Percentiles rank a stretch among this genome's conserved stretches.
phyloP scores from a whole-genome alignment of 2,329 filamentous ascomycete genomes.

The Fusarium annulatum region DNA sequence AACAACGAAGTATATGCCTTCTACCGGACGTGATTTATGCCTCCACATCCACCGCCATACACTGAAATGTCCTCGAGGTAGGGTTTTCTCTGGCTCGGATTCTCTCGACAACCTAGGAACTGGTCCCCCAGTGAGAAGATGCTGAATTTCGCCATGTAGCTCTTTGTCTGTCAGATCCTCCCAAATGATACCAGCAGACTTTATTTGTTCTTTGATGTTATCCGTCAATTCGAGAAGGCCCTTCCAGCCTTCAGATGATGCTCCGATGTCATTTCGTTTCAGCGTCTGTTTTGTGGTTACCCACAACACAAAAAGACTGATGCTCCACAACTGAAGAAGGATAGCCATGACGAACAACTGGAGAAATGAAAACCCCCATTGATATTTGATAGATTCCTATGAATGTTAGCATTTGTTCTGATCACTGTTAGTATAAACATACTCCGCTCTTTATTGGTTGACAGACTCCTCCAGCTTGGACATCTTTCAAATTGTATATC shows the following conservation, averaged over 20 bases:
- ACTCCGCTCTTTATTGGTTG: conserved; percentile 3
- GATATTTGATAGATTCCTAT: not conserved
- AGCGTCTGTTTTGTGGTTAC: not conserved
- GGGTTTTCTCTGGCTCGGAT: too few species aligned
- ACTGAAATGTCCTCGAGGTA: too few species aligned
- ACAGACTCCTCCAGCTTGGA: not conserved
- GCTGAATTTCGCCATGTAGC: not conserved
- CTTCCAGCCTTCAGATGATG: not conserved
- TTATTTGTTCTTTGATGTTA: not conserved
- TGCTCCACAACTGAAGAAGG: not conserved
- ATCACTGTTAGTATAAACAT: not conserved
- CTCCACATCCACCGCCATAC: too few species aligned
- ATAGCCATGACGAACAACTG: not conserved
- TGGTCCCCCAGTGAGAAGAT: not conserved
- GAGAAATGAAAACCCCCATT: conserved; percentile 25
- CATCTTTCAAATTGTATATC: not conserved
- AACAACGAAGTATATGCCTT: too few species aligned
- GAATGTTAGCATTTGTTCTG: rapidly evolving
- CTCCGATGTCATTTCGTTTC: not conserved
- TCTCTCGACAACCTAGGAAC: too few species aligned
- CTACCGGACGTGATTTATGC: too few species aligned
- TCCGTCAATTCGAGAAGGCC: not conserved
- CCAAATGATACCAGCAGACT: not conserved
- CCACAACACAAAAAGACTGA: not conserved
- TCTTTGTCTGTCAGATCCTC: not conserved